A percentile compares a stretch with the other conserved stretches of the same genome.
Evolutionary conservation across 345 rosid species (phyloP).

Genomic region (Salix suchowensis): DNA sequence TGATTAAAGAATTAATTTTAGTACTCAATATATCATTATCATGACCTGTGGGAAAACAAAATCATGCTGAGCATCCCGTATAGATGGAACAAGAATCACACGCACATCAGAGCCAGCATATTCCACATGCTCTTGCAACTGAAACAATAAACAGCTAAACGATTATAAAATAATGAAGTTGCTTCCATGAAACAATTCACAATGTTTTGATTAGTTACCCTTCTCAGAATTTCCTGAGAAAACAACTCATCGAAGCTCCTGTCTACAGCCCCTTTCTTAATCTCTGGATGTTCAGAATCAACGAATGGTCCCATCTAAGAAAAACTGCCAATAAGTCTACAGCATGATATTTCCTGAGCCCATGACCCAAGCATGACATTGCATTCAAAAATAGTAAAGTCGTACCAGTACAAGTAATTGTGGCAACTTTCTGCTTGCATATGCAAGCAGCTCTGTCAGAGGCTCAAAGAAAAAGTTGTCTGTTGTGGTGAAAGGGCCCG

Average conservation of each 20-base stretch:
- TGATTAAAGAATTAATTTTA: background rate
- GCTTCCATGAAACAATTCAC: constrained; percentile 4
- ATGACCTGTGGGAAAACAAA: constrained; percentile 93
- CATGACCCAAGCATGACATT: background rate
- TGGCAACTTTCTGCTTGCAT: constrained; percentile 74
- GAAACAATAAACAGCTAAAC: constrained; percentile 15
- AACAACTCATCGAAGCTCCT: constrained; percentile 66
- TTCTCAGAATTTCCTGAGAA: constrained; percentile 50
- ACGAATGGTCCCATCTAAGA: constrained; percentile 88
- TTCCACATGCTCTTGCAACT: constrained; percentile 85
- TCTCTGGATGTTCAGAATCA: constrained; percentile 84
- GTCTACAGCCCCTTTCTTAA: constrained; percentile 59
- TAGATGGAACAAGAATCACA: constrained; percentile 73
- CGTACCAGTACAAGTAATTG: constrained; percentile 77
- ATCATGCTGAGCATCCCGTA: constrained; percentile 87
- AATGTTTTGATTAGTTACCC: constrained; percentile 40
- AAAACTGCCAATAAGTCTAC: constrained; percentile 12
- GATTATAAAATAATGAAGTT: background rate
- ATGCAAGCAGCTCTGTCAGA: constrained; percentile 69
- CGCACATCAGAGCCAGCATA: constrained; percentile 62
- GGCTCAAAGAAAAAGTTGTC: constrained; percentile 90
- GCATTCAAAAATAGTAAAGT: background rate
- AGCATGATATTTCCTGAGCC: constrained; percentile 1
- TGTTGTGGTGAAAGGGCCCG: constrained; percentile 84
- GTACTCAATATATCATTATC: background rate